A percentile compares a stretch with the other conserved stretches of the same genome.
These are phyloP conservation scores for Tetradesmus lagerheimii DNA, from an alignment of 139 green algal species.

Conservation along the genomic window DNA sequence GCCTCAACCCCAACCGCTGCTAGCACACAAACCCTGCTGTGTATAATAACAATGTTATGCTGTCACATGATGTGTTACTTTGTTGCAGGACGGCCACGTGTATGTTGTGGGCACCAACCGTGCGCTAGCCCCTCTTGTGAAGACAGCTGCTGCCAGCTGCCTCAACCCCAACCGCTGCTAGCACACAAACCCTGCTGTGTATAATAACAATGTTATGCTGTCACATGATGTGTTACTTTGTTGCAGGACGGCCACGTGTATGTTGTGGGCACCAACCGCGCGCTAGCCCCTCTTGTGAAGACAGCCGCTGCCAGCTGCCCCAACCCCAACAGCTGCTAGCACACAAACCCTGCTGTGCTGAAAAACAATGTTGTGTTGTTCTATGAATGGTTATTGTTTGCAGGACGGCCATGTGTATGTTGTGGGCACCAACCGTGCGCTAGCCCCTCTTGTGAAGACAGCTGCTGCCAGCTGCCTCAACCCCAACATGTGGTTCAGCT, in stretches of 20 bases:
- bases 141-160: conserved; percentile 38
- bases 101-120: conserved; percentile 62
- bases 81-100: conserved; percentile 53
- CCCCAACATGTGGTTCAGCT: conserved; percentile 66
- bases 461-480: conserved; percentile 59
- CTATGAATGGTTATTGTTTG: no score
- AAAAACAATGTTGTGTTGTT: no score
- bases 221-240: no score
- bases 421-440: conserved; percentile 57
- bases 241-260: conserved; percentile 57
- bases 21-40: no score
- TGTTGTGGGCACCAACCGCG: conserved; percentile 61
- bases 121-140: conserved; percentile 55
- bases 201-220: neutral
- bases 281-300: conserved; percentile 56
- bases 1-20: no score
- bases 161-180: no score
- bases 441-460: conserved; percentile 58
- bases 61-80: no score
- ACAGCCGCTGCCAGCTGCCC: conserved; percentile 37
- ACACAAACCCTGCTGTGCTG: no score
- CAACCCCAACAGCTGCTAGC: no score
- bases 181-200: no score
- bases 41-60: no score
- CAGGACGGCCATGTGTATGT: conserved; percentile 63